Evolutionary conservation across 176 grass and related monocot genomes (phyloP).

Genomic region (Hyparrhenia diplandra): DNA sequence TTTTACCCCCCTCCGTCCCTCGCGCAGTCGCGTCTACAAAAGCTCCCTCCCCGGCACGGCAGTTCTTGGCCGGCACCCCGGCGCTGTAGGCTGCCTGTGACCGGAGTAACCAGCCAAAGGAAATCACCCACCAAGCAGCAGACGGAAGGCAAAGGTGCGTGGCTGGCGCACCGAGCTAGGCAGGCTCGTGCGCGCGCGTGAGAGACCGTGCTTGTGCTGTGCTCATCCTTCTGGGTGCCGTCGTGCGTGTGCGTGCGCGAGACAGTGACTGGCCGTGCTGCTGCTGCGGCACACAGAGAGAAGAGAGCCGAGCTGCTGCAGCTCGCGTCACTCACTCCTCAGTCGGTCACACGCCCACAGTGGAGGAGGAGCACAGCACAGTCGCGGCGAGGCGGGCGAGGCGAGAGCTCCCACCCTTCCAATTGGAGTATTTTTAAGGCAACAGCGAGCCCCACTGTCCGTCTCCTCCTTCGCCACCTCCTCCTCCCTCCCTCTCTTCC

Average conservation of each 20-base stretch:
- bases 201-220: not conserved
- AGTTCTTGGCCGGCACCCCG: too few relatives aligned
- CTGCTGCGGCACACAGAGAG: too few relatives aligned
- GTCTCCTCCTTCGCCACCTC: constrained; percentile 6
- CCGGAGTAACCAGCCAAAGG: too few relatives aligned
- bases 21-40: not conserved
- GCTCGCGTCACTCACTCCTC: not conserved
- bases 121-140: not conserved
- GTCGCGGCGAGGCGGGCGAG: too few relatives aligned
- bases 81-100: too few relatives aligned
- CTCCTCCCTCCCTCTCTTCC: constrained; percentile 19
- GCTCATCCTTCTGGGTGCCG: too few relatives aligned
- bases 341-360: not conserved
- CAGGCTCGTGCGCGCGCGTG: not conserved
- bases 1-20: too few relatives aligned
- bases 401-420: too few relatives aligned
- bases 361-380: not conserved
- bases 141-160: not conserved
- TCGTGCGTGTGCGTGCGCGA: too few relatives aligned
- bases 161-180: constrained; percentile 3
- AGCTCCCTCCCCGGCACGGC: too few relatives aligned
- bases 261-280: too few relatives aligned
- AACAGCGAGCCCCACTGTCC: constrained; percentile 3
- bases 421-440: constrained; percentile 44
- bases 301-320: not conserved